Percentiles rank a stretch among this genome's conserved stretches.
Conservation (phyloP, 2,329 filamentous ascomycete species). For the Dactylonectria estremocensis region DNA sequence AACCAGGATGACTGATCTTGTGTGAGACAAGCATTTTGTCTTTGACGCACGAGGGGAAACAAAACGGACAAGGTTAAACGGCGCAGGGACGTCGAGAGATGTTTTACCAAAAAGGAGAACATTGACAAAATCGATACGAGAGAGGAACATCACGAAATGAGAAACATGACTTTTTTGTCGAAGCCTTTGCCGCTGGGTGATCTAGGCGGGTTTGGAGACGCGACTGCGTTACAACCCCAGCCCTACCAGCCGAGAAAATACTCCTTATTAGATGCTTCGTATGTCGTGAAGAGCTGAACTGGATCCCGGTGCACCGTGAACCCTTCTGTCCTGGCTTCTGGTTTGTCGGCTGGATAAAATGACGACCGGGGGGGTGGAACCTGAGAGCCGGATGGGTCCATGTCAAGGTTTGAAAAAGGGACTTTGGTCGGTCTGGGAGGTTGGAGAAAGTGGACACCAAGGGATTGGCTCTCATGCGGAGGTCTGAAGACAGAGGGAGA, state of each 20-base stretch:
- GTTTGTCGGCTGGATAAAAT: neutral
- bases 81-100: neutral
- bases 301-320: neutral
- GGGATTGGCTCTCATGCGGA: slow-evolving; percentile 6
- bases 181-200: too few relatives aligned
- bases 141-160: too few relatives aligned
- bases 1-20: neutral
- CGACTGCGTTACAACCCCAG: too few relatives aligned
- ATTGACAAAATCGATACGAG: too few relatives aligned
- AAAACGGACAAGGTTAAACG: slow-evolving; percentile 1
- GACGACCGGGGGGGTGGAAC: slow-evolving; percentile 4
- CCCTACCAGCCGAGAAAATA: too few relatives aligned
- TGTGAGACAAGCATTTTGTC: slow-evolving; percentile 8
- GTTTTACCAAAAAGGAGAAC: neutral
- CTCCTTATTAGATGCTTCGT: too few relatives aligned
- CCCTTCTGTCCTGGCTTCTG: slow-evolving; percentile 1
- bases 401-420: slow-evolving; percentile 15
- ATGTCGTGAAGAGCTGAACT: neutral
- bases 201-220: too few relatives aligned
- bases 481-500: neutral
- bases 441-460: slow-evolving; percentile 11
- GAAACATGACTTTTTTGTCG: too few relatives aligned
- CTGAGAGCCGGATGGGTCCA: neutral
- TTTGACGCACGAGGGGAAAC: slow-evolving; percentile 2
- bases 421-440: slow-evolving; percentile 30